Base-by-base conservation (phyloP, 768 basidiomycete genomes). In the Rubroboletus pulcherrimus region DNA sequence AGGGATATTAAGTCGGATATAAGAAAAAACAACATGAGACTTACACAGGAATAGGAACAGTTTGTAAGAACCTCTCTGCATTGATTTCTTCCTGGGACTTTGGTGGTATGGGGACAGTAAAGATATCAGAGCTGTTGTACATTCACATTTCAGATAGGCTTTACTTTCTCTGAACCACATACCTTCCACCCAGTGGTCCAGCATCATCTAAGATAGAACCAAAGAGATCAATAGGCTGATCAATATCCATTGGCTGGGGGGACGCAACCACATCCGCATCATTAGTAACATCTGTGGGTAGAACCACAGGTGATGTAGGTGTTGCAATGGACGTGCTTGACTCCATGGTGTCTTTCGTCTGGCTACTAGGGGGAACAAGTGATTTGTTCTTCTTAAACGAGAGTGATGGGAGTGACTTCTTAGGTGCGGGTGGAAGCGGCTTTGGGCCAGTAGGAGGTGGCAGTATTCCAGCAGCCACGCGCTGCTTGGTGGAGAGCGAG, bases 401-500 rank as follows among this genome's bases (percentile, higher is more conserved):
- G 10, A 80, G 67, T n/a, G 64, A 50, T 45, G 65, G 59, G 41
- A 74, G 51, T 10, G 66, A 49, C 38, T 60, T 72, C 50, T 62
- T 63, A n/a, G 62, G 59, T 26, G 35, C 33, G 12, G 31, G 45
- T 40, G 53, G 60, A 46, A 71, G 66, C 1, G 70, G 67, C 59
- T 74, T 82, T 0, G 80, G 75, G 3, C 58, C 59, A 12, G 66
- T 47, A 24, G 43, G 59, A 21, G 72, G 74, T 9, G 65, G 70
- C 24, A 75, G 64, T 14, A 78, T 76, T 10, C 70, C 72, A 41
- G 75, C 73, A 26, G 74, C 71, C 6, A 84, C 62, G 7, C 80
- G 74, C 49, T 81, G 77, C 62, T 83, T 84, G 2, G 81, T 84
- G 35, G 75, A 71, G 30, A 84, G 73, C 10, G 74, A 73, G 54